A percentile compares a stretch with the other conserved stretches of the same genome.
These are phyloP conservation scores for Endotrypanum monterogeii DNA, from an alignment of 208 protist species.

Conservation along the genomic window DNA sequence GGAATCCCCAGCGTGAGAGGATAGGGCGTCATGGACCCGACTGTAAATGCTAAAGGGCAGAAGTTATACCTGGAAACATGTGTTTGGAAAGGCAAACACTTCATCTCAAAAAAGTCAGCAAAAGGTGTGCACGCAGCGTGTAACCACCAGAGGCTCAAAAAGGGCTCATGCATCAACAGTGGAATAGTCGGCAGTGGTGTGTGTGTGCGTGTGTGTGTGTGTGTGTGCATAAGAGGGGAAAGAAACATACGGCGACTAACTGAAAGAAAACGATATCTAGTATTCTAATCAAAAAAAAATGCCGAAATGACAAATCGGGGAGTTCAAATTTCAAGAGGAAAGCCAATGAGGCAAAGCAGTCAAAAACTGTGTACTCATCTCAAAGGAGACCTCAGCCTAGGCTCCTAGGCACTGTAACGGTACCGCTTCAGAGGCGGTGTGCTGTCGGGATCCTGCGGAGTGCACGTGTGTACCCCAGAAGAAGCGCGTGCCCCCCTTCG, in stretches of 20 bases:
- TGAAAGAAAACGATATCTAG: background rate
- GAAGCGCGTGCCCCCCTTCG: conserved; percentile 17
- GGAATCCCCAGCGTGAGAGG: background rate
- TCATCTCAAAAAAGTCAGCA: background rate
- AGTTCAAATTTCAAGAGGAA: background rate
- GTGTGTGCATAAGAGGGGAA: too few species aligned
- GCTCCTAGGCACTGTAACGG: conserved; percentile 31
- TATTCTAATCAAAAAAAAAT: background rate
- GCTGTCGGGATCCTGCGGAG: background rate
- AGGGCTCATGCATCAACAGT: background rate
- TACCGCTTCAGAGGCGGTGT: conserved; percentile 29
- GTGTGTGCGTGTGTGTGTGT: background rate
- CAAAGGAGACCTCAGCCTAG: background rate
- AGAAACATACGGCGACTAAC: too few species aligned
- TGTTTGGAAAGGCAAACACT: background rate
- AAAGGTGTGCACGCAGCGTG: background rate
- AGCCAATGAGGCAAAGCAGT: background rate
- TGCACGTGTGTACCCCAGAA: conserved; percentile 2
- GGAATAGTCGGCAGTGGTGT: background rate
- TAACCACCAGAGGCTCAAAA: background rate
- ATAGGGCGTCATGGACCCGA: background rate
- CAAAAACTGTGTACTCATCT: background rate
- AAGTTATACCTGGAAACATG: background rate
- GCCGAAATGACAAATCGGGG: background rate
- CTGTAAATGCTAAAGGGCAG: background rate